These are phyloP conservation scores for Thielaviopsis cerberus DNA, from an alignment of 2,329 filamentous ascomycete genomes.

Conservation along the genomic window DNA sequence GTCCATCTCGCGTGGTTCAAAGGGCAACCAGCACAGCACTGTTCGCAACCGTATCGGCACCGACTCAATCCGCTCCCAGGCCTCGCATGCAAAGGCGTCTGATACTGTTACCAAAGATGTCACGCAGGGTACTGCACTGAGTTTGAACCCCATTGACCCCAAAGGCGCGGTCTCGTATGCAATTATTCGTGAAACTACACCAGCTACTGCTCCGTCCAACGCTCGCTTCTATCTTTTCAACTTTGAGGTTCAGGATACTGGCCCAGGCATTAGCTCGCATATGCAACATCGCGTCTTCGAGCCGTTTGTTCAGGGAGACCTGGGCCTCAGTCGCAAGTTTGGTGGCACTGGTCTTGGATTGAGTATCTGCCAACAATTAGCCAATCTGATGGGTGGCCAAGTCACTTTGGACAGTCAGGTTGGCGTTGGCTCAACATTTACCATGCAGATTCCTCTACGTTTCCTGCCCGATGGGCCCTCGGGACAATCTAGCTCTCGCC, in stretches of 20 bases:
- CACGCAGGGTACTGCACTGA: constrained; percentile 31
- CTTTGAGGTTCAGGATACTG: constrained; percentile 76
- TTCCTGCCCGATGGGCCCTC: constrained; percentile 48
- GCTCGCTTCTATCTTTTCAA: constrained; percentile 58
- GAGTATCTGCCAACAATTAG: constrained; percentile 76
- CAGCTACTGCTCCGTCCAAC: constrained; percentile 39
- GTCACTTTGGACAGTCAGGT: constrained; percentile 54
- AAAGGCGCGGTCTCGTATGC: constrained; percentile 28
- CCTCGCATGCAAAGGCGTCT: constrained; percentile 22
- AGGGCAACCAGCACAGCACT: constrained; percentile 21
- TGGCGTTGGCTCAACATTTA: constrained; percentile 63
- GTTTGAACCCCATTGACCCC: constrained; percentile 44
- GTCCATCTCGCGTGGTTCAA: constrained; percentile 31
- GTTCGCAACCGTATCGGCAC: constrained; percentile 28
- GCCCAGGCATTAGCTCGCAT: constrained; percentile 62
- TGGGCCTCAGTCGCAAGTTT: constrained; percentile 74
- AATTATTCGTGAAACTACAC: constrained; percentile 34
- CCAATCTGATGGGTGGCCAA: constrained; percentile 61
- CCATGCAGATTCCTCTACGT: constrained; percentile 61
- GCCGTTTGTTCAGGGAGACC: constrained; percentile 83
- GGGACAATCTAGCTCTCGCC: constrained; percentile 31
- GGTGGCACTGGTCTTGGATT: constrained; percentile 76
- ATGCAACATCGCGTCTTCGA: constrained; percentile 77
- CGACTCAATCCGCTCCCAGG: constrained; percentile 31
- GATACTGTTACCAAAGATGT: constrained; percentile 14